These are phyloP conservation scores for Malus asiatica DNA, from an alignment of 306 rosid species.

Conservation along the genomic window DNA sequence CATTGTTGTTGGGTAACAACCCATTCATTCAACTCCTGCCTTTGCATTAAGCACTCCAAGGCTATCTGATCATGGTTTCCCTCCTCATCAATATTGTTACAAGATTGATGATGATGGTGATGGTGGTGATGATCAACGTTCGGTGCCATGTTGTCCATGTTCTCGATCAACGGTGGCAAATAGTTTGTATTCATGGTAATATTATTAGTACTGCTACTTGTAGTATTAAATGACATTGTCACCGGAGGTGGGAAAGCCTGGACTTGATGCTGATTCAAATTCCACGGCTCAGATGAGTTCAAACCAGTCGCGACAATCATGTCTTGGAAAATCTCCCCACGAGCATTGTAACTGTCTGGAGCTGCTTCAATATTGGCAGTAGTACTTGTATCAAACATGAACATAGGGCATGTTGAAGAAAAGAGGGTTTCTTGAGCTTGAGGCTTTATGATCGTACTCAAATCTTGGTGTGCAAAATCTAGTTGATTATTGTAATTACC, in stretches of 20 bases:
- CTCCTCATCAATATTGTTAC: constrained; percentile 56
- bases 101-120: constrained; percentile 23
- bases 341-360: constrained; percentile 6
- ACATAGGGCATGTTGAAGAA: constrained; percentile 62
- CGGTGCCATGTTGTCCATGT: constrained; percentile 46
- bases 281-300: constrained; percentile 54
- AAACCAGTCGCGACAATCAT: constrained; percentile 19
- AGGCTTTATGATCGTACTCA: background rate
- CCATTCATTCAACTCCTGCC: constrained; percentile 69
- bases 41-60: constrained; percentile 51
- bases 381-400: constrained; percentile 69
- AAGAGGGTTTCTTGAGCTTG: constrained; percentile 25
- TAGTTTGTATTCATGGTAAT: constrained; percentile 29
- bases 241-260: constrained; percentile 38
- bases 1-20: constrained; percentile 64
- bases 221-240: constrained; percentile 9
- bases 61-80: constrained; percentile 36
- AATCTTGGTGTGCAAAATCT: constrained; percentile 41
- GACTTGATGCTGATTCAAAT: constrained; percentile 44
- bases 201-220: background rate
- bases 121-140: background rate
- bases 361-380: constrained; percentile 25
- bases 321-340: constrained; percentile 46
- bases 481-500: constrained; percentile 30
- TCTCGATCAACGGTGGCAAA: constrained; percentile 79